Conservation (phyloP, 768 basidiomycete species). For the Kwoniella pini region DNA sequence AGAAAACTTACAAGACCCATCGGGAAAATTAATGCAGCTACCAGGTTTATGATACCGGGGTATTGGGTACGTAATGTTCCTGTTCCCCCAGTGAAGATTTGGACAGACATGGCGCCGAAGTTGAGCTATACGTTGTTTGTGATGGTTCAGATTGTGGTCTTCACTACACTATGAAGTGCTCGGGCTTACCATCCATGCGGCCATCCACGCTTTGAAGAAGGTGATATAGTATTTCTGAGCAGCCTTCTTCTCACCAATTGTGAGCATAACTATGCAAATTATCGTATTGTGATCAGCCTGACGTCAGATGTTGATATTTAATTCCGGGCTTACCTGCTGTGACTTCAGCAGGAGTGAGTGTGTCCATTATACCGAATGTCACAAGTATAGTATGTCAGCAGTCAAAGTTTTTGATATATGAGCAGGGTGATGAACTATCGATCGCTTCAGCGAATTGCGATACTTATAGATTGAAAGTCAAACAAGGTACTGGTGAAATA, state of each 20-base stretch:
- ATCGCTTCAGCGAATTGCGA: too few species aligned
- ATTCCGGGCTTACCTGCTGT: slow-evolving; percentile 26
- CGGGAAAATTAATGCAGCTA: slow-evolving; percentile 25
- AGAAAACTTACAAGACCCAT: slow-evolving; percentile 19
- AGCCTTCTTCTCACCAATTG: slow-evolving; percentile 28
- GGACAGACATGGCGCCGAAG: slow-evolving; percentile 28
- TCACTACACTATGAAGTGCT: neutral
- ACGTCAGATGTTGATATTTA: too few species aligned
- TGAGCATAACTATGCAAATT: slow-evolving; percentile 18
- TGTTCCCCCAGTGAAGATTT: slow-evolving; percentile 24
- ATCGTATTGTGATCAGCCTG: neutral
- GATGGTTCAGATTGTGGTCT: neutral
- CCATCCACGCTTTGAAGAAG: slow-evolving; percentile 35
- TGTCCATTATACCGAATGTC: slow-evolving; percentile 12
- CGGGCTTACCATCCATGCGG: slow-evolving; percentile 28
- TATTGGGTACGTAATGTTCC: slow-evolving; percentile 27
- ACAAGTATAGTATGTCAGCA: too few species aligned
- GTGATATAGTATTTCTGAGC: slow-evolving; percentile 26
- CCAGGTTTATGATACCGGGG: slow-evolving; percentile 21
- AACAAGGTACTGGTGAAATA: too few species aligned
- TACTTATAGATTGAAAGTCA: too few species aligned
- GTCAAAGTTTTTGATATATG: too few species aligned
- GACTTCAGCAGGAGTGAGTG: slow-evolving; percentile 27
- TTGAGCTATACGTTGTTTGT: slow-evolving; percentile 7
- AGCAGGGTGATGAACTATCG: too few species aligned